Evolutionary conservation across 164 flowering plant species (phyloP).

Genomic region (Macadamia integrifolia): DNA sequence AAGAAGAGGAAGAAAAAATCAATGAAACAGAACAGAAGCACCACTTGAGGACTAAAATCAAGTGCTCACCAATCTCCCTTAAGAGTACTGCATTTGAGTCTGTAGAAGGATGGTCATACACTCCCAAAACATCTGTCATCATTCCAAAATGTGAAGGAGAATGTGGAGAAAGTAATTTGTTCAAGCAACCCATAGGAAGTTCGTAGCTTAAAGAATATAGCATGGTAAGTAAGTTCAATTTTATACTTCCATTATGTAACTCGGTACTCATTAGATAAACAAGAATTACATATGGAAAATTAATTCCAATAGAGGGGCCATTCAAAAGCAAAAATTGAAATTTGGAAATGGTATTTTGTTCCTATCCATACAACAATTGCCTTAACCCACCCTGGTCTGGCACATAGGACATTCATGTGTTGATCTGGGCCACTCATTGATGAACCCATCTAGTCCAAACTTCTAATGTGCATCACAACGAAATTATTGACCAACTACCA

Average conservation of each 20-base stretch:
- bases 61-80: constrained; percentile 70
- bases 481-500: too few species aligned
- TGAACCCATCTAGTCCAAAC: too few species aligned
- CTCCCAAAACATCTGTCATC: constrained; percentile 95
- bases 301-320: too few species aligned
- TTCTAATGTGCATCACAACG: too few species aligned
- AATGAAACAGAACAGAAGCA: background rate
- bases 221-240: background rate
- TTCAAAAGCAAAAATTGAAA: too few species aligned
- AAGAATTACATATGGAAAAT: too few species aligned
- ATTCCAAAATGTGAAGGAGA: constrained; percentile 28
- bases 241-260: background rate
- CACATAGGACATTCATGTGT: too few species aligned
- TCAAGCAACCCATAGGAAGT: background rate
- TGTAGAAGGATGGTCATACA: constrained; percentile 85
- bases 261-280: too few species aligned
- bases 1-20: background rate
- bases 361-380: too few species aligned
- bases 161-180: background rate
- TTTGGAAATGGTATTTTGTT: too few species aligned
- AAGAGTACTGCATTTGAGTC: constrained; percentile 72
- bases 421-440: too few species aligned
- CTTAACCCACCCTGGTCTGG: too few species aligned
- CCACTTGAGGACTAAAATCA: background rate
- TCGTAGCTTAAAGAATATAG: background rate